Evolutionary conservation across 2,329 filamentous ascomycete species (phyloP).

Genomic region (Sclerotinia nivalis): DNA sequence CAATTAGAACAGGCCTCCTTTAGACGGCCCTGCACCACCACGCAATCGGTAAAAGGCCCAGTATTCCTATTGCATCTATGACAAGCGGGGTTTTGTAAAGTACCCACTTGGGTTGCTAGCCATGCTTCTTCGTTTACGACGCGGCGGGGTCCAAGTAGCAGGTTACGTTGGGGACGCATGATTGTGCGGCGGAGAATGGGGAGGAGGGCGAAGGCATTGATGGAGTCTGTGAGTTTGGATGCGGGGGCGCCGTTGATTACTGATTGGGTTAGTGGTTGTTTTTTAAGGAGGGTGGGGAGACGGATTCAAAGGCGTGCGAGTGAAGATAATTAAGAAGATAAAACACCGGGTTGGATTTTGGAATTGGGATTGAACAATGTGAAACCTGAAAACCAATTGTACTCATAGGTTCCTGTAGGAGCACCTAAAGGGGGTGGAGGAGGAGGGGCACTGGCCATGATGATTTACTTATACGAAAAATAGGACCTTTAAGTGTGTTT

Average conservation of each 20-base stretch:
- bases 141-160: background rate
- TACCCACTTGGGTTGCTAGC: background rate
- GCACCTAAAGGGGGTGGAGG: background rate
- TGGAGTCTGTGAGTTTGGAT: background rate
- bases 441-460: background rate
- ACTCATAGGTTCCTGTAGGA: background rate
- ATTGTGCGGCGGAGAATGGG: background rate
- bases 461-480: background rate
- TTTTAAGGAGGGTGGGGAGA: background rate
- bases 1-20: conserved; percentile 11
- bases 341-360: background rate
- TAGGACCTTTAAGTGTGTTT: background rate
- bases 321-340: background rate
- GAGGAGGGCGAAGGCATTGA: background rate
- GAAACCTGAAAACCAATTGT: background rate
- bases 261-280: background rate
- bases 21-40: background rate
- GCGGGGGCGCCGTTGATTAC: background rate
- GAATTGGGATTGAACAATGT: background rate
- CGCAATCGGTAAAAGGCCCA: background rate
- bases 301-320: background rate
- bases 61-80: background rate
- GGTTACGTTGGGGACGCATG: background rate
- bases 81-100: background rate
- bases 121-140: background rate